Evolutionary conservation across 257 asterid genomes (phyloP).

Genomic region (Nicotiana undulata): DNA sequence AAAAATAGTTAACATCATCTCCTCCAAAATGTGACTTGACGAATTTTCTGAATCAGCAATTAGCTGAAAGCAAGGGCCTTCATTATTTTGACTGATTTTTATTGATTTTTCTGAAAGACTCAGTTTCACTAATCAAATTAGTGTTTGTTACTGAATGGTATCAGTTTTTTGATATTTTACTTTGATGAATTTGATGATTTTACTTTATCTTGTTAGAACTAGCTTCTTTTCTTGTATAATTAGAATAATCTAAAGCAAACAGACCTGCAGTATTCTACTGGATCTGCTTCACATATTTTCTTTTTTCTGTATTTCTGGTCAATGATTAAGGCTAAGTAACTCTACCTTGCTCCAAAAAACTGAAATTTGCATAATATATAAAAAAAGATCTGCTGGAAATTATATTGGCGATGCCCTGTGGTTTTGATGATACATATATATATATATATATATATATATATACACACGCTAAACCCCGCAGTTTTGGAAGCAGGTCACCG

Average conservation of each 20-base stretch:
- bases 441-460: not conserved
- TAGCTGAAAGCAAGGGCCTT: not conserved
- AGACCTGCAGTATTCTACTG: not conserved
- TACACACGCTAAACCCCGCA: not conserved
- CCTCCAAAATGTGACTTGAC: not conserved
- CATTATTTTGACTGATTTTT: not conserved
- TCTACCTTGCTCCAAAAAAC: not conserved
- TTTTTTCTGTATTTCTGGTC: not conserved
- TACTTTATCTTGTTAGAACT: not conserved
- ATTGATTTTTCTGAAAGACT: not conserved
- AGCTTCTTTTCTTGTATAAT: not conserved
- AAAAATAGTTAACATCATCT: not conserved
- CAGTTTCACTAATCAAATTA: not conserved
- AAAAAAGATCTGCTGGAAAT: not conserved
- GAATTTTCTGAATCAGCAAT: not conserved
- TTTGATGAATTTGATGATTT: not conserved
- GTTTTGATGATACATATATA: not conserved
- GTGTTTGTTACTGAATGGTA: not conserved
- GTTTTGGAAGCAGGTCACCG: slow-evolving; percentile 43
- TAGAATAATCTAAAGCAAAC: not conserved
- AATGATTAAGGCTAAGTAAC: not conserved
- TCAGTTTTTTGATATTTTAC: not conserved
- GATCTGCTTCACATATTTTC: not conserved
- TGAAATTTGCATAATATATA: not conserved
- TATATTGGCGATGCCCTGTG: not conserved